These are phyloP conservation scores for Emmonsiellopsis sp. DNA, from an alignment of 2,329 filamentous ascomycete genomes.

Conservation along the genomic window DNA sequence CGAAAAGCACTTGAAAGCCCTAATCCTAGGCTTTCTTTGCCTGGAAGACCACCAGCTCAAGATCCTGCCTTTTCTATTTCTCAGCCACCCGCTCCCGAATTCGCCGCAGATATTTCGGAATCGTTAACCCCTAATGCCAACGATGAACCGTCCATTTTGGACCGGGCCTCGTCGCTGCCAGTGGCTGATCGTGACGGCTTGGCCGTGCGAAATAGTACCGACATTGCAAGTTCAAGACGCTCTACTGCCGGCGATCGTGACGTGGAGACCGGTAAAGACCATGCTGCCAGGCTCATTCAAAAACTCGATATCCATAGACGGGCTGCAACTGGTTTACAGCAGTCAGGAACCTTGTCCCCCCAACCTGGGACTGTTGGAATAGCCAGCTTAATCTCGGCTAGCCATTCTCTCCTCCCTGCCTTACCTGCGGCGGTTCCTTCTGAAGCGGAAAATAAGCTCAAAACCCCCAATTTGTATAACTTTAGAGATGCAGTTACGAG, in stretches of 20 bases:
- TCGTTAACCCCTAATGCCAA: conserved; percentile 48
- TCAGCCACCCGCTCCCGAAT: conserved; percentile 78
- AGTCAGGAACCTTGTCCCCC: conserved; percentile 32
- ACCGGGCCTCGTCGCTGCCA: conserved; percentile 57
- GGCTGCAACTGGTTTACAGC: conserved; percentile 48
- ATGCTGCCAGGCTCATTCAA: conserved; percentile 81
- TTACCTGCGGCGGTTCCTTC: conserved; percentile 27
- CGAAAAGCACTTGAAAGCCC: conserved; percentile 77
- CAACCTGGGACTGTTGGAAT: conserved; percentile 55
- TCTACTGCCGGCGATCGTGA: conserved; percentile 50
- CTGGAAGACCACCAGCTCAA: conserved; percentile 36
- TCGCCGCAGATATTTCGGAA: conserved; percentile 70
- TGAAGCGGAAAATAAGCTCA: conserved; percentile 21
- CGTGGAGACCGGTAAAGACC: conserved; percentile 66
- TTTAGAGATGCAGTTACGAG: conserved; percentile 44
- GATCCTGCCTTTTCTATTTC: conserved; percentile 86
- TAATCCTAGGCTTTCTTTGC: conserved; percentile 39
- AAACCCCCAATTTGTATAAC: conserved; percentile 13
- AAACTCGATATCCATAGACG: conserved; percentile 86
- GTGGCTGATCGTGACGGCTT: conserved; percentile 54
- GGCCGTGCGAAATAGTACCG: conserved; percentile 59
- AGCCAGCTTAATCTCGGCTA: conserved; percentile 75
- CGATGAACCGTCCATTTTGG: conserved; percentile 46
- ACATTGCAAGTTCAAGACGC: conserved; percentile 47
- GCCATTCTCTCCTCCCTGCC: conserved; percentile 63